Evolutionary conservation across 1,284 basidiomycete species (phyloP).

Genomic region (Coniferiporia weirii): DNA sequence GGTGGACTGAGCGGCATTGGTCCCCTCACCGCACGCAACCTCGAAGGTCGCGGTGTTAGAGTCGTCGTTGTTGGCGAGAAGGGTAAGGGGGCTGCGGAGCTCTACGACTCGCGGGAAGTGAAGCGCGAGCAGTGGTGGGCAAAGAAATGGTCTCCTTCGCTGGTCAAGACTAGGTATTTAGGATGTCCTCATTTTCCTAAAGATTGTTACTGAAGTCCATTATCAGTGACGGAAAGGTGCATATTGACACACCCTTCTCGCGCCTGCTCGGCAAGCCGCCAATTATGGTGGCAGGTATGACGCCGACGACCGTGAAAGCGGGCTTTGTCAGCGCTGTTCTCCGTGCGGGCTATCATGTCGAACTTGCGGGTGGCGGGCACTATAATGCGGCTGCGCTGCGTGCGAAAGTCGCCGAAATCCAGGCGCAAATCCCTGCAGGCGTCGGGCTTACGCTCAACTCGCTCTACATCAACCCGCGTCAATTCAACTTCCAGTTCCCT

Average conservation of each 20-base stretch:
- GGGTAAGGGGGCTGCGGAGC: conserved; percentile 79
- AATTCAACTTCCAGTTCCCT: conserved; percentile 95
- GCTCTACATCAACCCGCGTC: conserved; percentile 97
- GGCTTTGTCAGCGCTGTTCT: conserved; percentile 91
- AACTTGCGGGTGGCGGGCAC: conserved; percentile 96
- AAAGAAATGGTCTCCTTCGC: conserved; percentile 78
- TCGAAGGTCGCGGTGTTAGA: conserved; percentile 90
- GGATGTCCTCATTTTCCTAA: background rate
- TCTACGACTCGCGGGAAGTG: conserved; percentile 68
- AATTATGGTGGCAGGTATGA: conserved; percentile 99
- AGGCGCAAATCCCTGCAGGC: conserved; percentile 75
- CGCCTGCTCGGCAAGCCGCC: conserved; percentile 93
- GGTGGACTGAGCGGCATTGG: conserved; percentile 94
- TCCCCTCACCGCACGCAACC: conserved; percentile 82
- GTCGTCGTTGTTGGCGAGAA: conserved; percentile 84
- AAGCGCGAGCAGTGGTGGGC: conserved; percentile 87
- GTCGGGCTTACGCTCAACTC: conserved; percentile 93
- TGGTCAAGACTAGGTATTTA: conserved; percentile 84
- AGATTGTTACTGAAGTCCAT: conserved; percentile 3
- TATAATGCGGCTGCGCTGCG: conserved; percentile 89
- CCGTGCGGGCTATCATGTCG: conserved; percentile 92
- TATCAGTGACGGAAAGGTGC: conserved; percentile 78
- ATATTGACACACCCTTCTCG: conserved; percentile 95
- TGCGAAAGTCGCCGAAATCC: conserved; percentile 86
- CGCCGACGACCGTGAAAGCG: conserved; percentile 88